Evolutionary conservation across 1,284 basidiomycete genomes (phyloP).

Genomic region (Porogramme epimiltina): DNA sequence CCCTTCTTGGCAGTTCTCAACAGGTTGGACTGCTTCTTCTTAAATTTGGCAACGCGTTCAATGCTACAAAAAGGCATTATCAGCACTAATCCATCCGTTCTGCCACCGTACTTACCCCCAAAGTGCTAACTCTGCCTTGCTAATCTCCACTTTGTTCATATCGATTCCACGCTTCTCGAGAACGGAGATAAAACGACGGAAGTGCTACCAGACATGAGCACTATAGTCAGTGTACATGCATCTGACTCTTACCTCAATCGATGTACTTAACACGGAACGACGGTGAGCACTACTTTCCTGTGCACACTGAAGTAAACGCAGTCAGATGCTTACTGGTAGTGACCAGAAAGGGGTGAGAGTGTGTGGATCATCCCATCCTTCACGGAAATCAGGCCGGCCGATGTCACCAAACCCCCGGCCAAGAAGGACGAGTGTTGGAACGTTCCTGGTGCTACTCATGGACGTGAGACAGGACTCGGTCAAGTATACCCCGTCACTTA

Average conservation of each 20-base stretch:
- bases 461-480: not conserved
- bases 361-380: slow-evolving; percentile 66
- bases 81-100: not conserved
- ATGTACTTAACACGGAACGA: slow-evolving; percentile 1
- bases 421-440: slow-evolving; percentile 77
- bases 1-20: slow-evolving; percentile 34
- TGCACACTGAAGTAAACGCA: too few relatives aligned
- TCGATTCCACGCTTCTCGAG: slow-evolving; percentile 62
- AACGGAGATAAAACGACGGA: slow-evolving; percentile 60
- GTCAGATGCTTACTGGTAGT: slow-evolving; percentile 51
- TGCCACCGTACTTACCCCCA: slow-evolving; percentile 46
- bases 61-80: slow-evolving; percentile 35
- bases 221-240: not conserved
- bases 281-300: not conserved
- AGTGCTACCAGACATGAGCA: too few relatives aligned
- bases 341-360: slow-evolving; percentile 68
- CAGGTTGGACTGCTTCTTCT: slow-evolving; percentile 39
- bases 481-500: slow-evolving; percentile 18
- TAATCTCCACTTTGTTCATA: slow-evolving; percentile 61
- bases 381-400: slow-evolving; percentile 69
- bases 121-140: slow-evolving; percentile 58
- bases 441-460: slow-evolving; percentile 46
- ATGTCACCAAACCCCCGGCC: slow-evolving; percentile 60
- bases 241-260: slow-evolving; percentile 11
- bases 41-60: slow-evolving; percentile 47